Conservation (phyloP, 2,329 filamentous ascomycete species). For the Xylariaceae sp. region DNA sequence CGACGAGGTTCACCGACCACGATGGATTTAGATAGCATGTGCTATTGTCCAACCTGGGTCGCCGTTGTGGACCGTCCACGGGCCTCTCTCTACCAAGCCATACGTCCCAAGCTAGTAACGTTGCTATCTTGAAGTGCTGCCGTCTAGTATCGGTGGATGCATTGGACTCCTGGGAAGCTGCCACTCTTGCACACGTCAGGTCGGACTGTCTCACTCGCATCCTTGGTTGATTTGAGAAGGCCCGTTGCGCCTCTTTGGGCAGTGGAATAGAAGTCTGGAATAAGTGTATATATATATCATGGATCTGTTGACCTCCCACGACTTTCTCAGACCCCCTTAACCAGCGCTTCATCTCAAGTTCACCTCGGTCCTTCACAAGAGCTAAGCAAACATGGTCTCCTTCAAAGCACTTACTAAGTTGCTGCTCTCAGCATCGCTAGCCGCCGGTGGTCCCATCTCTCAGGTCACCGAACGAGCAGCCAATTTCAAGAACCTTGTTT, state of each 20-base stretch:
- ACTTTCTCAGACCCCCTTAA: constrained; percentile 5
- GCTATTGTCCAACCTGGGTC: constrained; percentile 9
- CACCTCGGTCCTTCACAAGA: constrained; percentile 4
- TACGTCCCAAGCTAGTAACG: constrained; percentile 26
- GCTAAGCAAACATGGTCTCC: constrained; percentile 26
- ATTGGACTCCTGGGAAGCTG: constrained; percentile 9
- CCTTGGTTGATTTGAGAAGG: constrained; percentile 24
- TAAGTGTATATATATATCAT: constrained; percentile 15
- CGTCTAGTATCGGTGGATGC: constrained; percentile 9
- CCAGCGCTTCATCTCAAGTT: constrained; percentile 10
- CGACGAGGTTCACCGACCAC: constrained; percentile 20
- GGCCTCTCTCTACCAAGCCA: constrained; percentile 13
- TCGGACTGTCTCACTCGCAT: constrained; percentile 10
- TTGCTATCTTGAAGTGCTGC: constrained; percentile 25
- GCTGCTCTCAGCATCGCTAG: constrained; percentile 28
- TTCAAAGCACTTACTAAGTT: constrained; percentile 24
- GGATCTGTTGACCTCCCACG: constrained; percentile 13
- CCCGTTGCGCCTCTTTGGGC: constrained; percentile 1
- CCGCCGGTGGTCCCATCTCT: constrained; percentile 23
- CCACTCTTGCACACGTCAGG: background rate
- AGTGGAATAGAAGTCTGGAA: constrained; percentile 9
- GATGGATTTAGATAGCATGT: constrained; percentile 18
- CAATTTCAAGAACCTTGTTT: constrained; percentile 43
- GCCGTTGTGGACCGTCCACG: constrained; percentile 10
- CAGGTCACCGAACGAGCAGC: constrained; percentile 24